These are phyloP conservation scores for Camelina hispida DNA, from an alignment of 345 rosid species.

Conservation along the genomic window DNA sequence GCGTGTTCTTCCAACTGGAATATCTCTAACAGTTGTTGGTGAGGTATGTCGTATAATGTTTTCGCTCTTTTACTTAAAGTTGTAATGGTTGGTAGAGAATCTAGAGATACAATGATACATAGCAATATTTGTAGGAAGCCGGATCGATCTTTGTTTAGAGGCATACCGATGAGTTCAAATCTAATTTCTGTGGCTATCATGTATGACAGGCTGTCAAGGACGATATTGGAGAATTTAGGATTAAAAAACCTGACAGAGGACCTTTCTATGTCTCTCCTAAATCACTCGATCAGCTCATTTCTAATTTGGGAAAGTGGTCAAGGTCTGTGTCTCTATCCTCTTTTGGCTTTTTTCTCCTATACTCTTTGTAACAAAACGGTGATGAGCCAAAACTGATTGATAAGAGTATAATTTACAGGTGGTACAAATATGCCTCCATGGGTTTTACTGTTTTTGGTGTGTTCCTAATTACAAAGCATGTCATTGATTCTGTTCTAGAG, in stretches of 20 bases:
- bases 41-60: conserved; percentile 63
- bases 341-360: neutral
- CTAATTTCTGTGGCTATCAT: conserved; percentile 33
- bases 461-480: conserved; percentile 72
- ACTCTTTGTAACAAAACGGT: conserved; percentile 33
- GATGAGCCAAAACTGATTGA: conserved; percentile 22
- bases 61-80: neutral
- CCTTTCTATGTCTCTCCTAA: conserved; percentile 92
- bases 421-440: conserved; percentile 77
- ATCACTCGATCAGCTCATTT: conserved; percentile 81
- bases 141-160: conserved; percentile 25
- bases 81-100: neutral
- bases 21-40: conserved; percentile 92
- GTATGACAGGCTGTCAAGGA: conserved; percentile 82
- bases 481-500: conserved; percentile 64
- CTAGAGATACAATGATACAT: neutral
- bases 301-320: conserved; percentile 95
- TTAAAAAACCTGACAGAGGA: conserved; percentile 71
- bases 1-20: conserved; percentile 88
- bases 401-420: conserved; percentile 56
- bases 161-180: neutral
- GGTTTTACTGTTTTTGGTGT: conserved; percentile 86
- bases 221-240: conserved; percentile 81
- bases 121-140: conserved; percentile 17
- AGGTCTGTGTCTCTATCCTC: conserved; percentile 52